phyloP scores from a whole-genome alignment of 75 land plant species.

The Picea glauca region DNA sequence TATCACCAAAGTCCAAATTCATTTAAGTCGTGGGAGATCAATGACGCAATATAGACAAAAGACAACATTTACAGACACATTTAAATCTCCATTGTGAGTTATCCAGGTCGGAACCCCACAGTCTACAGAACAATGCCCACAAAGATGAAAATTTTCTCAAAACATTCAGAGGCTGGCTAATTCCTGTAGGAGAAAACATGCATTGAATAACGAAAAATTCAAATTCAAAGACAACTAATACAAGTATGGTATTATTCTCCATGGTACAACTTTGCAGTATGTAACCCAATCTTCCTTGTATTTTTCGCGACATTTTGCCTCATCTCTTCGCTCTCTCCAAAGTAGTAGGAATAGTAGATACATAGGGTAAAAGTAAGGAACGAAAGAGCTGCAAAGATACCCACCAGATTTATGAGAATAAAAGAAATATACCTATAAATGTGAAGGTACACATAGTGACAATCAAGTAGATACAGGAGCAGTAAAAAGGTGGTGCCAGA shows the following conservation, averaged over 20 bases:
- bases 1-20: no score
- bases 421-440: neutral
- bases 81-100: no score
- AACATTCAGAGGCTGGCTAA: no score
- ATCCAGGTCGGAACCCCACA: no score
- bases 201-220: no score
- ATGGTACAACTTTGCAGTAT: constrained; percentile 86
- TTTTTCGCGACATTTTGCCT: constrained; percentile 79
- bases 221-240: constrained; percentile 34
- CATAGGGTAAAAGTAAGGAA: constrained; percentile 96
- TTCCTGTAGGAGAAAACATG: no score
- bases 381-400: constrained; percentile 64
- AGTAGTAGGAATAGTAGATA: constrained; percentile 82
- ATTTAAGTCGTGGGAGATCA: no score
- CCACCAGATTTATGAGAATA: neutral
- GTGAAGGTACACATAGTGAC: constrained; percentile 15
- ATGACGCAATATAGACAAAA: no score
- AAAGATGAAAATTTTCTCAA: no score
- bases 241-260: constrained; percentile 85
- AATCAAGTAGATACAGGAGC: constrained; percentile 11
- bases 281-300: constrained; percentile 87
- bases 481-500: neutral
- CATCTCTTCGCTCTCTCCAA: constrained; percentile 98
- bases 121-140: no score
- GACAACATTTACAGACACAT: no score